These are phyloP conservation scores for Fusarium avenaceum DNA, from an alignment of 2,329 filamentous ascomycete genomes.

Conservation along the genomic window DNA sequence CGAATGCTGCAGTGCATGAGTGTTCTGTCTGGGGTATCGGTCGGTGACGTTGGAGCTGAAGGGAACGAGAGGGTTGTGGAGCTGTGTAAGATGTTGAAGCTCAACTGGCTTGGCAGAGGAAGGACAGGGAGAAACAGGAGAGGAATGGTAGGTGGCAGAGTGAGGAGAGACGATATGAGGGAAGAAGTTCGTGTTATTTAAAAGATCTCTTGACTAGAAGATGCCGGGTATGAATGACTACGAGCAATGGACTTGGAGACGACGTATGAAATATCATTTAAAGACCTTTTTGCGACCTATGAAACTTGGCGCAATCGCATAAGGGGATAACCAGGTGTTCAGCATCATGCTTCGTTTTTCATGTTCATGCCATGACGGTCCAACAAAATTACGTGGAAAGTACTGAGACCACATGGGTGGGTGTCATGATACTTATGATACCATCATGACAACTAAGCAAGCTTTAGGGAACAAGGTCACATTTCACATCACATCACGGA, in stretches of 20 bases:
- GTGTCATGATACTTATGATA: slow-evolving; percentile 2
- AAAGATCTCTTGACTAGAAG: neutral
- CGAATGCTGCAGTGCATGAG: slow-evolving; percentile 97
- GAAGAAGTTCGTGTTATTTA: slow-evolving; percentile 59
- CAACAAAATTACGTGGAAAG: neutral
- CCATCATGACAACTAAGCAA: slow-evolving; percentile 1
- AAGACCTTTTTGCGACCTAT: neutral
- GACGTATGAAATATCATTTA: slow-evolving; percentile 1
- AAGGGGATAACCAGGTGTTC: neutral
- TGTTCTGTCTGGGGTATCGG: slow-evolving; percentile 76
- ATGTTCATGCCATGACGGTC: too few relatives aligned
- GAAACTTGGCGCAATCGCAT: neutral
- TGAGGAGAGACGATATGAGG: slow-evolving; percentile 60
- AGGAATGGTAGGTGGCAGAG: slow-evolving; percentile 83
- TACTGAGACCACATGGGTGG: neutral
- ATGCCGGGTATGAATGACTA: neutral
- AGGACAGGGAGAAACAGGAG: slow-evolving; percentile 89
- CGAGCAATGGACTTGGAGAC: neutral
- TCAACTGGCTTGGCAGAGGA: slow-evolving; percentile 95
- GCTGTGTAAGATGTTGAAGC: slow-evolving; percentile 87
- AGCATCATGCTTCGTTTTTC: too few relatives aligned
- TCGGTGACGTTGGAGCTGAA: slow-evolving; percentile 72
- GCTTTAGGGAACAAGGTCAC: too few relatives aligned
- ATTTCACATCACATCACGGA: neutral
- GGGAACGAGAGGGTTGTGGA: slow-evolving; percentile 84